phyloP scores from a whole-genome alignment of 2,329 filamentous ascomycete species.

The Coniella lustricola region DNA sequence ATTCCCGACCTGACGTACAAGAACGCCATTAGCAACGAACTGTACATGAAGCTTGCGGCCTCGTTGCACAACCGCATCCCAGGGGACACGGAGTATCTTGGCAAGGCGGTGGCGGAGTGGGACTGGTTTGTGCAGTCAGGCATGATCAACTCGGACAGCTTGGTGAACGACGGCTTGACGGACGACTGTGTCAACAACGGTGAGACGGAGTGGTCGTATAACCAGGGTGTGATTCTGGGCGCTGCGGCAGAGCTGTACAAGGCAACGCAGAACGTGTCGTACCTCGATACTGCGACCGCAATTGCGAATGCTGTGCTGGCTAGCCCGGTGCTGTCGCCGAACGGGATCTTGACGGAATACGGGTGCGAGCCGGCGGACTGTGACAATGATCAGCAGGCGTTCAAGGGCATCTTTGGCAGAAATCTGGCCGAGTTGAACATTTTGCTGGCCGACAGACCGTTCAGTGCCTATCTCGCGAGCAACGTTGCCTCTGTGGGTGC shows the following conservation, averaged over 20 bases:
- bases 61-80: slow-evolving; percentile 44
- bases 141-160: slow-evolving; percentile 42
- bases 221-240: slow-evolving; percentile 52
- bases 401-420: slow-evolving; percentile 65
- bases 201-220: slow-evolving; percentile 46
- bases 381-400: slow-evolving; percentile 48
- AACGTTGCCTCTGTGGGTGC: slow-evolving; percentile 20
- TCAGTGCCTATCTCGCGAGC: slow-evolving; percentile 16
- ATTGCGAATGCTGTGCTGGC: slow-evolving; percentile 49
- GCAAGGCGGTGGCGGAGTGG: slow-evolving; percentile 45
- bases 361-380: slow-evolving; percentile 35
- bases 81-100: slow-evolving; percentile 32
- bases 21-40: slow-evolving; percentile 51
- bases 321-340: slow-evolving; percentile 27
- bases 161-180: slow-evolving; percentile 49
- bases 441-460: slow-evolving; percentile 15
- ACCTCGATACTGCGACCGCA: slow-evolving; percentile 34
- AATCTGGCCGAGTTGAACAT: slow-evolving; percentile 54
- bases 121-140: slow-evolving; percentile 44
- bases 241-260: slow-evolving; percentile 44
- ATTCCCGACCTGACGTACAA: slow-evolving; percentile 42
- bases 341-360: slow-evolving; percentile 42
- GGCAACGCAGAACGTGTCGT: slow-evolving; percentile 34
- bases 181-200: slow-evolving; percentile 44
- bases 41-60: slow-evolving; percentile 47